phyloP scores from a whole-genome alignment of 768 basidiomycete species.

The Cyclocybe aegerita region DNA sequence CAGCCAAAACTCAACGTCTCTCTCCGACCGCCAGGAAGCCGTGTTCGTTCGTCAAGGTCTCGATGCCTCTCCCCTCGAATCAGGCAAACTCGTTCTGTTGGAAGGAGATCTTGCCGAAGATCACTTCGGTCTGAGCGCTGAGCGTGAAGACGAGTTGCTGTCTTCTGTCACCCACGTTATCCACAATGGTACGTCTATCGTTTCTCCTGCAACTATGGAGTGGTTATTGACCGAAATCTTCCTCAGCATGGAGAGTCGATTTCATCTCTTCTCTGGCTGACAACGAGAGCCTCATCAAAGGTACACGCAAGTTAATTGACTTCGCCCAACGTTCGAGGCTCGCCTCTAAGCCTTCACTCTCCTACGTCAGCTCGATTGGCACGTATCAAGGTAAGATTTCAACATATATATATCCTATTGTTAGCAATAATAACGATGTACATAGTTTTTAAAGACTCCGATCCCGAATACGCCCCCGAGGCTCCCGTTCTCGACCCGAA shows the following conservation, averaged over 20 bases:
- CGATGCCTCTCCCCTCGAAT: slow-evolving; percentile 1
- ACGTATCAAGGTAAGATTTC: slow-evolving; percentile 20
- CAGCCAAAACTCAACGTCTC: neutral
- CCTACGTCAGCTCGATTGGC: slow-evolving; percentile 33
- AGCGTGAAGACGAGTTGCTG: neutral
- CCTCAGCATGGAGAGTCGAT: slow-evolving; percentile 37
- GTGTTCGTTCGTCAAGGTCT: slow-evolving; percentile 1
- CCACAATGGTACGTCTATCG: slow-evolving; percentile 15
- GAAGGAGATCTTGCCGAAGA: slow-evolving; percentile 1
- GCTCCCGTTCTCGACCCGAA: slow-evolving; percentile 17
- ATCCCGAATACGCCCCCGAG: slow-evolving; percentile 13
- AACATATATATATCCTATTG: neutral
- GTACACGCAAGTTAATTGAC: slow-evolving; percentile 31
- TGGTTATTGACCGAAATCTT: neutral
- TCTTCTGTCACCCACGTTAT: slow-evolving; percentile 24
- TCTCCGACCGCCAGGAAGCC: neutral
- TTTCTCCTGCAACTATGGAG: neutral
- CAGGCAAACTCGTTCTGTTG: slow-evolving; percentile 4
- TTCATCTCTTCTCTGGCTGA: slow-evolving; percentile 21
- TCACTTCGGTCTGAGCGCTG: slow-evolving; percentile 1
- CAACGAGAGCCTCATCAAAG: slow-evolving; percentile 20
- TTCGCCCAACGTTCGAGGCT: slow-evolving; percentile 24
- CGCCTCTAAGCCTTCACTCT: slow-evolving; percentile 17
- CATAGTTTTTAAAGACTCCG: slow-evolving; percentile 7
- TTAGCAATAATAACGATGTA: neutral